Evolutionary conservation across 306 rosid genomes (phyloP).

Genomic region (Acacia acuminata): DNA sequence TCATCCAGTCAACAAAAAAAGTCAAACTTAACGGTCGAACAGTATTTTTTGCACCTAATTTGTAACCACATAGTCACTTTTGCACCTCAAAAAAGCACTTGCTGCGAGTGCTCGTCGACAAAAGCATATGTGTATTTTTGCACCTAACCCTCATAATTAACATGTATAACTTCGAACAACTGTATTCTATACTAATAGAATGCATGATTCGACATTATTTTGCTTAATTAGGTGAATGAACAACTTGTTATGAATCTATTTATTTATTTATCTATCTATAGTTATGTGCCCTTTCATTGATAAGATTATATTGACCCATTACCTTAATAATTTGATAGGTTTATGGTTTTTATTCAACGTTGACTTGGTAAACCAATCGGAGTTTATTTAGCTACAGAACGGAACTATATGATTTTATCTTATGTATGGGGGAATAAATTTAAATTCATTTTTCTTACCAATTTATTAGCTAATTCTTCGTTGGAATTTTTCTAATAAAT

Average conservation of each 20-base stretch:
- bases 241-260: neutral
- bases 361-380: neutral
- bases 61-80: no score
- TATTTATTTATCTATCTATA: neutral
- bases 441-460: neutral
- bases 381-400: neutral
- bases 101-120: no score
- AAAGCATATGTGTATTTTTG: no score
- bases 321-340: neutral
- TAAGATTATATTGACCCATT: neutral
- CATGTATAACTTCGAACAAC: neutral
- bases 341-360: neutral
- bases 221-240: neutral
- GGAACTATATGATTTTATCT: neutral
- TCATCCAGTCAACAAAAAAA: no score
- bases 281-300: neutral
- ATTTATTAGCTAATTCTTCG: neutral
- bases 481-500: neutral
- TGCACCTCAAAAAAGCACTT: no score
- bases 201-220: constrained; percentile 11
- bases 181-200: neutral
- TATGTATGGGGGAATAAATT: neutral
- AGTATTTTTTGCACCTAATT: no score
- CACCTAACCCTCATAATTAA: neutral
- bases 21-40: no score